phyloP scores from a whole-genome alignment of 2,329 filamentous ascomycete species.

The Xylariaceae sp. region DNA sequence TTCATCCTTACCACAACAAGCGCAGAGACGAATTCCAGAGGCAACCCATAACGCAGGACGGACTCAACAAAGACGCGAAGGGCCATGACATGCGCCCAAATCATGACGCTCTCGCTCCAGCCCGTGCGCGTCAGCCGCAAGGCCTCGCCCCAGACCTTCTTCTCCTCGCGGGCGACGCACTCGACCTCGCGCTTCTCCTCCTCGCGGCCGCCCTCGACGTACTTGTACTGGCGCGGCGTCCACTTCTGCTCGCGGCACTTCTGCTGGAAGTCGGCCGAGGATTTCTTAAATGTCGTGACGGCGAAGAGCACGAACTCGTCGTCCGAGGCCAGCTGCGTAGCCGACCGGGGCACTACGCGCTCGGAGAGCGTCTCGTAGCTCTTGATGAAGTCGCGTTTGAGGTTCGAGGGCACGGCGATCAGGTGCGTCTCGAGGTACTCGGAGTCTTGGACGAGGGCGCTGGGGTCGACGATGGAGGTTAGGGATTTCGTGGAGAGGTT shows the following conservation, averaged over 20 bases:
- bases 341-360: conserved; percentile 92
- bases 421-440: conserved; percentile 97
- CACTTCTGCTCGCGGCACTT: conserved; percentile 91
- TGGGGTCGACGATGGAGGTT: conserved; percentile 79
- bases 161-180: conserved; percentile 75
- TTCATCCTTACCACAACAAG: conserved; percentile 81
- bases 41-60: conserved; percentile 91
- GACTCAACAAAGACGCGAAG: conserved; percentile 95
- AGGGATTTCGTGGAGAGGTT: conserved; percentile 94
- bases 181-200: conserved; percentile 86
- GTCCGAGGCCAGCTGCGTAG: conserved; percentile 74
- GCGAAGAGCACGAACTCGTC: conserved; percentile 86
- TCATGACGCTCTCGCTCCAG: conserved; percentile 94
- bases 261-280: conserved; percentile 79
- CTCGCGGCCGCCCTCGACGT: conserved; percentile 83
- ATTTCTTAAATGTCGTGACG: conserved; percentile 91
- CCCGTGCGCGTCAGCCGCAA: conserved; percentile 82
- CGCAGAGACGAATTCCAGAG: conserved; percentile 81
- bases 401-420: conserved; percentile 75
- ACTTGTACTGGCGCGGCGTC: conserved; percentile 92
- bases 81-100: conserved; percentile 89
- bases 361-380: conserved; percentile 82
- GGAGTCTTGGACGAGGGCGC: conserved; percentile 77
- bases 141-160: conserved; percentile 89
- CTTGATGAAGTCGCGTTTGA: conserved; percentile 83